Evolutionary conservation across 2,329 filamentous ascomycete species (phyloP), one percentile per base, ranked within the genome.

Genomic region (Pseudocercospora ulei): DNA sequence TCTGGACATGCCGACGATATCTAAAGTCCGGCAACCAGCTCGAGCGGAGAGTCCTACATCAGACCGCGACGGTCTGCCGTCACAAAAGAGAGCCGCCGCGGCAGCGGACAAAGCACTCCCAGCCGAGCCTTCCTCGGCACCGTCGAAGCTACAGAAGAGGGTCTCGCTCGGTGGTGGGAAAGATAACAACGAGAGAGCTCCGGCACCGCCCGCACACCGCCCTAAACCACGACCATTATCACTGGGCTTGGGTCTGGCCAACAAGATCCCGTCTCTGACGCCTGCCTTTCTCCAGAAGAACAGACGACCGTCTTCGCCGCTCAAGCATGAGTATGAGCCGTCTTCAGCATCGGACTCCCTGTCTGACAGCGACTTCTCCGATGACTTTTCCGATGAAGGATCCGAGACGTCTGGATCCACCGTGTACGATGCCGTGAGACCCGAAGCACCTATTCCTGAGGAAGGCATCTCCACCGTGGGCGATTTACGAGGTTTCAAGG

Each of bases 301-400:
- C 56, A 76, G 87, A 28, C 76, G 86, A 11, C 81, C 78, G 1
- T 96, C 90, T 0, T 98, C 90, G 1, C 90, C 90, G 0, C 68
- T 98, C 34, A 98, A 98, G 65, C 88, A 96, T 57, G 88, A 98
- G 63, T 98, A 95, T 54, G 80, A 87, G 47, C 88, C 88, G 8
- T 96, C 90, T 9, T 77, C 75, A 4, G 75, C 74, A 29, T 78
- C 76, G 0, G 73, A 75, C 26, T 75, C 75, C 4, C 71, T 70
- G 5, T 71, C 67, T 1, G 69, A 75, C 38, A 77, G 71, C 29
- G 72, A 75, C 31, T 65, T 67, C 26, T 73, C 71, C 8, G 65
- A 64, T 7, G 60, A 59, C 12, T 33, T 33, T 13, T 55, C 62
- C 4, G 76, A 80, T 27, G 59, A 60, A 16, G 61, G 63, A 12